Base-by-base conservation (phyloP, 1,284 basidiomycete genomes). In the Hemileccinum hortonii region DNA sequence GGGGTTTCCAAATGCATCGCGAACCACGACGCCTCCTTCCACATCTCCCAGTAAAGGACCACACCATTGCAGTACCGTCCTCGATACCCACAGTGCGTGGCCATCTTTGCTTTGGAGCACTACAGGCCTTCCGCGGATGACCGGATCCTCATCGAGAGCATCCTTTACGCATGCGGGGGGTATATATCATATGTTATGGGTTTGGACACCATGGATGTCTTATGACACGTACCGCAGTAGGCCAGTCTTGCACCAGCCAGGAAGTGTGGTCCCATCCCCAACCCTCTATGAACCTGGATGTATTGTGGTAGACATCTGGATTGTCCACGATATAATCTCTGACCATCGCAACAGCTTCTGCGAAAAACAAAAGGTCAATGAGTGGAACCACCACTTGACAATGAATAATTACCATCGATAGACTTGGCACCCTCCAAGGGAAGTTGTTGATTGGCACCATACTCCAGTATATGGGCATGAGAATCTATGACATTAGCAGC, bases 191-290 rank as follows among this genome's bases (percentile, higher is more conserved):
- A n/a, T n/a, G n/a, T 33, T 44, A 45, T 5, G 39, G 35, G 47
- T 18, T 47, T 42, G 21, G 10, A 22, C 6, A 30, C 11, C 15
- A 49, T 35, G 24, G 8, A 11, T 6, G 38, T 19, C 15, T 14
- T 15, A 50, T 50, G 45, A 35, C 16, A 49, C 50, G 47, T 54
- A 92, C 90, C 53, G 86, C 84, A 36, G 81, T 86, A 14, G 94
- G 94, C 77, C 88, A 94, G 35, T 75, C 72, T 44, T 78, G 73
- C 19, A 71, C 73, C 1, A 81, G 72, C 87, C 87, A 90, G 46
- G 77, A 72, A 12, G 92, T 96, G 69, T 97, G 94, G 68, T 97
- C 92, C 93, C 94, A 97, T 4, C 92, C 94, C 68, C 89, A 84
- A 2, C 93, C 93, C 54, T 87, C 80, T 33, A 96, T 79, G 70